Conservation (phyloP, 495 filamentous ascomycete genomes). For the Eremomyces bilateralis region DNA sequence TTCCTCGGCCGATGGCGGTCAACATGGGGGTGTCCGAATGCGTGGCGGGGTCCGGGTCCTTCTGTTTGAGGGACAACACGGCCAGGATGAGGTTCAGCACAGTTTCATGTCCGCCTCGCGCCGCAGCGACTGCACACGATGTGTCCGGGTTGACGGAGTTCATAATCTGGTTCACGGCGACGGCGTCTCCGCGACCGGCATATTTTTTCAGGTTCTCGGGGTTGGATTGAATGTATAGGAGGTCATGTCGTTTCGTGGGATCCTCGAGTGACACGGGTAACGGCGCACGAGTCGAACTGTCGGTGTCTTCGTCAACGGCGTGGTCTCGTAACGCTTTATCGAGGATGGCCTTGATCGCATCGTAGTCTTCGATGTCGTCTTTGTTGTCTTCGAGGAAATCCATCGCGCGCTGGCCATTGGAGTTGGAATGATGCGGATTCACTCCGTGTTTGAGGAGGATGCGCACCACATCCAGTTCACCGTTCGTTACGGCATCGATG, state of each 20-base stretch:
- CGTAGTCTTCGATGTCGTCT: conserved; percentile 31
- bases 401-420: conserved; percentile 66
- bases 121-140: conserved; percentile 70
- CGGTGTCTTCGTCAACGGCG: conserved; percentile 26
- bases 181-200: conserved; percentile 63
- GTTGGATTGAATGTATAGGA: conserved; percentile 23
- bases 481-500: conserved; percentile 89
- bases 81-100: conserved; percentile 72
- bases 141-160: conserved; percentile 64
- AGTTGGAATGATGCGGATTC: conserved; percentile 71
- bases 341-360: conserved; percentile 33
- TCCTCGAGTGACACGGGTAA: conserved; percentile 15
- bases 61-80: conserved; percentile 22
- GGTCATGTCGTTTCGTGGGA: conserved; percentile 25
- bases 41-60: conserved; percentile 50
- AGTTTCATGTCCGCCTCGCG: conserved; percentile 75
- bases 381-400: conserved; percentile 53
- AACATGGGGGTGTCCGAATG: conserved; percentile 71
- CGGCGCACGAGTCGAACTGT: conserved; percentile 16
- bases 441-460: conserved; percentile 66
- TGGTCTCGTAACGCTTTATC: conserved; percentile 22
- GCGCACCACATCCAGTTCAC: conserved; percentile 75
- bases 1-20: conserved; percentile 79
- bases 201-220: conserved; percentile 53
- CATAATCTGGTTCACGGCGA: conserved; percentile 56